Base-by-base conservation (phyloP, 306 rosid genomes). In the Castanea crenata region DNA sequence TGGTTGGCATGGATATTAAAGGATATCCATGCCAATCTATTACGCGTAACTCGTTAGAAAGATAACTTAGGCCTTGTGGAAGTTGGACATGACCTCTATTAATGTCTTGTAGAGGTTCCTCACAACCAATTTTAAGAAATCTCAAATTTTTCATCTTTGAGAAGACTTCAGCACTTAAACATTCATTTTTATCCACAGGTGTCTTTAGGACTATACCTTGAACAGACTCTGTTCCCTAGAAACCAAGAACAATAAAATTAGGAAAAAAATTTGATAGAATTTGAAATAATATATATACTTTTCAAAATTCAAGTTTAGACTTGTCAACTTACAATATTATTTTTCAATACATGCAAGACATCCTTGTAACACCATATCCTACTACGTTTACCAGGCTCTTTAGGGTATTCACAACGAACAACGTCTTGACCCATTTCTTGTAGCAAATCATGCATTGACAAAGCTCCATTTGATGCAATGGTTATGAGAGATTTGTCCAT, bases 51-150 rank as follows among this genome's bases (percentile, higher is more conserved):
- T 34, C 14, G 2, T 9, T 65, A 15, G 71, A 5, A 65, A 65
- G 71, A 15, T 41, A 5, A 5, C 0, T 31, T 0, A 65, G 44
- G 9, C 5, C 20, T 4, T 8, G 0, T 34, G 15, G 23, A 29
- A 29, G 46, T 11, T 64, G 35, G 15, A 62, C 0, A 21, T 0
- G 9, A 25, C 5, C 15, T 38, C 0, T 38, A 0, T 2, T 1
- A 38, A 0, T 0, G 8, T 21, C 44, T 13, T 2, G 0, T 32
- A 0, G 70, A 29, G 13, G 70, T 3, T 64, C 0, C 34, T 10
- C 19, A 20, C 31, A 6, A 12, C 5, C 15, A 27, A 64, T 27
- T 1, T 14, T 0, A 41, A 65, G 71, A 2, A 65, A 14, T 31
- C 9, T 65, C 16, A 65, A 41, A 12, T 32, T 65, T 5, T 20